phyloP scores from a whole-genome alignment of 2,329 filamentous ascomycete genomes.

The Aspergillus fumigatus region DNA sequence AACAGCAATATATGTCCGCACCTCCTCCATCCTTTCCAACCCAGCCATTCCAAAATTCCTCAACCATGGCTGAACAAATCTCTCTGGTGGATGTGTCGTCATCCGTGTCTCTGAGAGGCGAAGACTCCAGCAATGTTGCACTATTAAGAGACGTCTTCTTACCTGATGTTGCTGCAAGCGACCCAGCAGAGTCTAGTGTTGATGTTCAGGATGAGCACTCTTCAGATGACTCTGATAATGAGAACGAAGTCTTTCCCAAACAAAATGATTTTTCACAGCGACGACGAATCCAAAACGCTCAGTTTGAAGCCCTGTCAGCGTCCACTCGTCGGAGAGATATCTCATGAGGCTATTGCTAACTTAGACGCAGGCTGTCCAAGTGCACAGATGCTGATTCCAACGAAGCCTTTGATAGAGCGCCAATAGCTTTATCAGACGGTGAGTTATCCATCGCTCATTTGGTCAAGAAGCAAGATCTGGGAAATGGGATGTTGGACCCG shows the following conservation, averaged over 20 bases:
- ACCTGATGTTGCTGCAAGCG: neutral
- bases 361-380: conserved; percentile 31
- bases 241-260: conserved; percentile 19
- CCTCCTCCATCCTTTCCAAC: neutral
- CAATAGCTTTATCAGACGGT: conserved; percentile 32
- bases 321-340: neutral
- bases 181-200: neutral
- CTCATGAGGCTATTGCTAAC: conserved; percentile 1
- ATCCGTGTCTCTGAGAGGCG: neutral
- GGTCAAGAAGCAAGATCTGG: conserved; percentile 49
- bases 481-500: conserved; percentile 66
- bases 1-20: neutral
- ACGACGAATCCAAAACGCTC: conserved; percentile 48
- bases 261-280: conserved; percentile 36
- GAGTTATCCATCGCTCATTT: conserved; percentile 53
- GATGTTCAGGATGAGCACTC: conserved; percentile 9
- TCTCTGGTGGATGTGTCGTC: neutral
- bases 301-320: conserved; percentile 47
- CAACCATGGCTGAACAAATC: neutral
- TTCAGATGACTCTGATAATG: conserved; percentile 26
- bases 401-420: conserved; percentile 34
- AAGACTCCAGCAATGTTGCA: neutral
- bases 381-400: conserved; percentile 41
- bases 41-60: neutral
- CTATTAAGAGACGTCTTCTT: neutral